These are phyloP conservation scores for Phaeomoniella chlamydospora DNA, from an alignment of 2,329 filamentous ascomycete genomes.

Conservation along the genomic window DNA sequence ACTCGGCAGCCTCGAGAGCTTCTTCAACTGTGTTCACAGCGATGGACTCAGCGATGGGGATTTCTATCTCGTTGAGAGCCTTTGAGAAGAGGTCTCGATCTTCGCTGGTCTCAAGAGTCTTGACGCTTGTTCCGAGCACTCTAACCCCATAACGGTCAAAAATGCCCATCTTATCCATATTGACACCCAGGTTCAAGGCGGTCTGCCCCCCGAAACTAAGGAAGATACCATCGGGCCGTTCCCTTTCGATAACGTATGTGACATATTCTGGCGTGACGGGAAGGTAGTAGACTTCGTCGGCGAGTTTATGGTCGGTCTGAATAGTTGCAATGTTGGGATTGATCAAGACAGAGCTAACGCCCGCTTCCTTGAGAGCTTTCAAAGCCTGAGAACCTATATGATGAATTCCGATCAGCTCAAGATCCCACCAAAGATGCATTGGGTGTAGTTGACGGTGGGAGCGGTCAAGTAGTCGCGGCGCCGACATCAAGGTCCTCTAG, in stretches of 20 bases:
- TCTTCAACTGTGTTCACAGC: conserved; percentile 86
- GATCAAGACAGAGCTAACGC: conserved; percentile 79
- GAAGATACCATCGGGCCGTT: conserved; percentile 92
- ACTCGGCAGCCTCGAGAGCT: conserved; percentile 71
- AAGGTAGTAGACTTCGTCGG: conserved; percentile 95
- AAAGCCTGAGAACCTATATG: conserved; percentile 74
- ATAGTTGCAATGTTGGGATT: conserved; percentile 99
- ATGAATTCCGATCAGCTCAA: conserved; percentile 5
- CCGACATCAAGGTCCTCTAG: too few species aligned
- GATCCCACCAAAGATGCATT: too few species aligned
- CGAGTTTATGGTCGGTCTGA: conserved; percentile 89
- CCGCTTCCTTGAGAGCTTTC: conserved; percentile 92
- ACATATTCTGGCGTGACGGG: conserved; percentile 97
- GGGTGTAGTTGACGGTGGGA: too few species aligned
- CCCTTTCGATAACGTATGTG: conserved; percentile 90
- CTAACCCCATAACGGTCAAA: conserved; percentile 93
- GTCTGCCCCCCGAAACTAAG: conserved; percentile 96
- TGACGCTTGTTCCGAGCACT: conserved; percentile 87
- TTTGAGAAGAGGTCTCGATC: conserved; percentile 93
- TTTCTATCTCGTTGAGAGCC: conserved; percentile 91
- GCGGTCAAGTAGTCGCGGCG: too few species aligned
- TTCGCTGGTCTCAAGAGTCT: conserved; percentile 86
- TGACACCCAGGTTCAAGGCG: conserved; percentile 86
- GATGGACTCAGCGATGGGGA: conserved; percentile 92
- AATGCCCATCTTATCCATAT: conserved; percentile 91